These are phyloP conservation scores for Colletotrichum sp. DNA, from an alignment of 2,329 filamentous ascomycete genomes.

Conservation along the genomic window DNA sequence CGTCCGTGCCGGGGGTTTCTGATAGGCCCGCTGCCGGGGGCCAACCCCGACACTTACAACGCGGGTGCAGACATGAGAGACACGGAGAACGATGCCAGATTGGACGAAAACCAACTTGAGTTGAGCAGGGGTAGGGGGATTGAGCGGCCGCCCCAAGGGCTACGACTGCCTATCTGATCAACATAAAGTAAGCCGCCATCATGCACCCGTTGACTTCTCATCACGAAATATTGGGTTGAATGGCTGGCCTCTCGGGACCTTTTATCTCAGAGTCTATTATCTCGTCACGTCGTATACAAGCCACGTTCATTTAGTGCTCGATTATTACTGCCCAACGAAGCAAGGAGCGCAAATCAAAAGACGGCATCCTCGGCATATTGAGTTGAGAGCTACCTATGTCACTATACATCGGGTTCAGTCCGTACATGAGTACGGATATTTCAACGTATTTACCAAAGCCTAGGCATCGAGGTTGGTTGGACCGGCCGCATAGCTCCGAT, in stretches of 20 bases:
- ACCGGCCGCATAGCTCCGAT: not conserved
- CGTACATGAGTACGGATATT: not conserved
- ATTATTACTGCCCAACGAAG: not conserved
- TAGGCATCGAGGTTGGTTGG: not conserved
- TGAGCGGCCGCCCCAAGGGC: not conserved
- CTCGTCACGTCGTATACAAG: not conserved
- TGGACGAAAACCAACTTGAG: not conserved
- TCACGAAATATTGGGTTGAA: not conserved
- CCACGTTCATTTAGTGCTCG: accelerated
- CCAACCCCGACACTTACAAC: not conserved
- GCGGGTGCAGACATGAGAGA: not conserved
- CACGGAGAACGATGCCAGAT: not conserved
- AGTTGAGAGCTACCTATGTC: not conserved
- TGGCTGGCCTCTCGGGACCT: not conserved
- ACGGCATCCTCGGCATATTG: accelerated
- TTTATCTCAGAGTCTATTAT: not conserved
- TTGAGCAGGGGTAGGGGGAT: not conserved
- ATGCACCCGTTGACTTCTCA: not conserved
- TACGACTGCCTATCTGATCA: not conserved
- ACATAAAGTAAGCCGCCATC: not conserved
- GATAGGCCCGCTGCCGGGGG: not conserved
- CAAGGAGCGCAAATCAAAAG: not conserved
- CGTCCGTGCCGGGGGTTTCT: not conserved
- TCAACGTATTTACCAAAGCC: not conserved
- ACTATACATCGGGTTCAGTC: too few species aligned